phyloP scores from a whole-genome alignment of 1,284 basidiomycete species.

The Amylostereum areolatum region DNA sequence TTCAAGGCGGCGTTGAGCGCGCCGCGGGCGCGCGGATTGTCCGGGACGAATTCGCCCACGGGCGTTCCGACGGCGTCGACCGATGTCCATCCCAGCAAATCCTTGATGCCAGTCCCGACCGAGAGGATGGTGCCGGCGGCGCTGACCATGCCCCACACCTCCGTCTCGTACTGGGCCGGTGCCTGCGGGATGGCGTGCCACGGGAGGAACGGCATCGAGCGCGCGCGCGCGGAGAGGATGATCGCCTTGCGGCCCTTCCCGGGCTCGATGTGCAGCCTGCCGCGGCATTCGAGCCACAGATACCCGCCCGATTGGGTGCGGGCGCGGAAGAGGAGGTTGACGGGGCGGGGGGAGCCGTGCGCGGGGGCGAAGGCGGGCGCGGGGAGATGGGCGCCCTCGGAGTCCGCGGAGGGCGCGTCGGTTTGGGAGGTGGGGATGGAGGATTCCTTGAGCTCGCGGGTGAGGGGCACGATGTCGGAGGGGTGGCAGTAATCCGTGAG shows the following conservation, averaged over 20 bases:
- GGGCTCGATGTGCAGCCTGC: slow-evolving; percentile 80
- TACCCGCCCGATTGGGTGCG: slow-evolving; percentile 60
- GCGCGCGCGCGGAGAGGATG: slow-evolving; percentile 70
- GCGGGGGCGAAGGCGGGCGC: not conserved
- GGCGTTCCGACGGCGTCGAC: slow-evolving; percentile 67
- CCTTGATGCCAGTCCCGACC: slow-evolving; percentile 41
- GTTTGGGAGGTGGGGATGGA: slow-evolving; percentile 28
- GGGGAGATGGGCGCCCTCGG: slow-evolving; percentile 6
- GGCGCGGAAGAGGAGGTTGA: slow-evolving; percentile 77
- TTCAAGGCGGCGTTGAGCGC: slow-evolving; percentile 16
- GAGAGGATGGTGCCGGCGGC: slow-evolving; percentile 45
- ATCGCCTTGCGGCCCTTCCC: slow-evolving; percentile 90
- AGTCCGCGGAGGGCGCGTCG: slow-evolving; percentile 6
- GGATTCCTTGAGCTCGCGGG: slow-evolving; percentile 88
- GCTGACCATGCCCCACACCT: slow-evolving; percentile 59
- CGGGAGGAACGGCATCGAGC: slow-evolving; percentile 56
- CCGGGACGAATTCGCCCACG: slow-evolving; percentile 45
- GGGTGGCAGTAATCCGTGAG: slow-evolving; percentile 82
- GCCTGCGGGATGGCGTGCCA: slow-evolving; percentile 53
- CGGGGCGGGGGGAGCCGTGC: slow-evolving; percentile 12
- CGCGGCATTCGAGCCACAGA: slow-evolving; percentile 85
- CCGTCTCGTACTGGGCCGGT: slow-evolving; percentile 27
- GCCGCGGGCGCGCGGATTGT: slow-evolving; percentile 11
- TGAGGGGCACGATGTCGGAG: slow-evolving; percentile 85
- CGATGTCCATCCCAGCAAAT: slow-evolving; percentile 62